Conservation (phyloP, 2,329 filamentous ascomycete genomes). For the Ascochyta koolunga region DNA sequence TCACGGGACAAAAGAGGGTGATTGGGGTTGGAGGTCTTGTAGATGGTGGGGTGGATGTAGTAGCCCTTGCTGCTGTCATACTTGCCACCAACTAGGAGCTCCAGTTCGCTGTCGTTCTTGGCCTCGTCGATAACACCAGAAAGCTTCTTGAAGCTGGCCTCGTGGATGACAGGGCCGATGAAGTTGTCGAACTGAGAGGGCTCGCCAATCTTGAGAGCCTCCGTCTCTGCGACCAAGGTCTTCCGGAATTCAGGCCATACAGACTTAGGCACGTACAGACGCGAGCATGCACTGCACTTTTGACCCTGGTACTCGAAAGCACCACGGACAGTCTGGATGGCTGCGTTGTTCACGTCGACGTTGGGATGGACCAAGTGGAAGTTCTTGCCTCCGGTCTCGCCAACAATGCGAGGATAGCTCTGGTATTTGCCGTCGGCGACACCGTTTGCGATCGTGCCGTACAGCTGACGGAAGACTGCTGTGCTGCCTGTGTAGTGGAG, state of each 20-base stretch:
- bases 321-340: slow-evolving; percentile 80
- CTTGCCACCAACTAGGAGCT: slow-evolving; percentile 75
- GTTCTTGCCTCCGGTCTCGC: slow-evolving; percentile 93
- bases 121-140: slow-evolving; percentile 77
- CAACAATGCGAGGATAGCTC: slow-evolving; percentile 86
- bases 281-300: slow-evolving; percentile 86
- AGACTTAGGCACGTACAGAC: slow-evolving; percentile 77
- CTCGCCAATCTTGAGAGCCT: slow-evolving; percentile 72
- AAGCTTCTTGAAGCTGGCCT: slow-evolving; percentile 80
- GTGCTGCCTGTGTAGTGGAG: slow-evolving; percentile 96
- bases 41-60: slow-evolving; percentile 84
- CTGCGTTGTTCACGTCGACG: slow-evolving; percentile 80
- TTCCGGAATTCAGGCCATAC: slow-evolving; percentile 74
- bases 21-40: slow-evolving; percentile 72
- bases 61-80: slow-evolving; percentile 81
- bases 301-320: slow-evolving; percentile 92
- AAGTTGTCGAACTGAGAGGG: slow-evolving; percentile 78
- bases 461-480: slow-evolving; percentile 85
- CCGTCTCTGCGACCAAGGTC: slow-evolving; percentile 70
- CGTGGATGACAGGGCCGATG: slow-evolving; percentile 86
- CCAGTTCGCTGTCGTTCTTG: slow-evolving; percentile 74
- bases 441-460: slow-evolving; percentile 81
- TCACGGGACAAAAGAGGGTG: slow-evolving; percentile 79
- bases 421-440: slow-evolving; percentile 82
- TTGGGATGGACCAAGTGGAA: slow-evolving; percentile 82